Conservation (phyloP, 1,139 yeast species). For the Pichia sp. region DNA sequence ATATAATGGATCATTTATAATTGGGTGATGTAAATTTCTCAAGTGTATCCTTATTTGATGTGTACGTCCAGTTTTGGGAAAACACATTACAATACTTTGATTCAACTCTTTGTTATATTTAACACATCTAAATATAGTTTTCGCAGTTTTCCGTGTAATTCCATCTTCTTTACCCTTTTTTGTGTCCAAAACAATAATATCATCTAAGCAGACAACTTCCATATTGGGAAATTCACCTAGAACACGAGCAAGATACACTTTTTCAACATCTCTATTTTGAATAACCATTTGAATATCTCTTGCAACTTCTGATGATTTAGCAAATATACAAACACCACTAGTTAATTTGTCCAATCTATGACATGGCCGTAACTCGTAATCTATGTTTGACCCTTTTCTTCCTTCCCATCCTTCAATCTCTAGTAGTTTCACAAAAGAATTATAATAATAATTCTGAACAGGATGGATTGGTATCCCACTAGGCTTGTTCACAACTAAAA, state of each 20-base stretch:
- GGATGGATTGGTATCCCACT: conserved; percentile 80
- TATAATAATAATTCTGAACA: conserved; percentile 55
- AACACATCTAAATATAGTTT: conserved; percentile 36
- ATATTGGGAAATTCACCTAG: conserved; percentile 47
- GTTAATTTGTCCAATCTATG: conserved; percentile 71
- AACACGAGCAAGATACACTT: conserved; percentile 59
- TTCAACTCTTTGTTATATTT: conserved; percentile 31
- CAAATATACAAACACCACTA: conserved; percentile 64
- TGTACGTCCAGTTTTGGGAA: conserved; percentile 68
- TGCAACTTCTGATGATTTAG: conserved; percentile 43
- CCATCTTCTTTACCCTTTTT: conserved; percentile 29
- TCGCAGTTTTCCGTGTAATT: conserved; percentile 31
- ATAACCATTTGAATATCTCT: conserved; percentile 39
- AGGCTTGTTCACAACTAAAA: conserved; percentile 66
- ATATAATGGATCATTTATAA: conserved; percentile 61
- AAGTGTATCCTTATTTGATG: conserved; percentile 79
- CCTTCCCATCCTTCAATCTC: conserved; percentile 33
- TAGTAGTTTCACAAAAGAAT: conserved; percentile 56
- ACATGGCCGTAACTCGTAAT: conserved; percentile 44
- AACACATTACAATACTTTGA: conserved; percentile 56
- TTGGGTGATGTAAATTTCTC: conserved; percentile 60
- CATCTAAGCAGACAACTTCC: conserved; percentile 21
- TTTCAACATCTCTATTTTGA: conserved; percentile 36
- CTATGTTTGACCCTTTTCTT: conserved; percentile 11
- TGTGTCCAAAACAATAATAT: conserved; percentile 27